phyloP scores from a whole-genome alignment of 1,284 basidiomycete species.

The Melanopsichium pennsylvanicum region DNA sequence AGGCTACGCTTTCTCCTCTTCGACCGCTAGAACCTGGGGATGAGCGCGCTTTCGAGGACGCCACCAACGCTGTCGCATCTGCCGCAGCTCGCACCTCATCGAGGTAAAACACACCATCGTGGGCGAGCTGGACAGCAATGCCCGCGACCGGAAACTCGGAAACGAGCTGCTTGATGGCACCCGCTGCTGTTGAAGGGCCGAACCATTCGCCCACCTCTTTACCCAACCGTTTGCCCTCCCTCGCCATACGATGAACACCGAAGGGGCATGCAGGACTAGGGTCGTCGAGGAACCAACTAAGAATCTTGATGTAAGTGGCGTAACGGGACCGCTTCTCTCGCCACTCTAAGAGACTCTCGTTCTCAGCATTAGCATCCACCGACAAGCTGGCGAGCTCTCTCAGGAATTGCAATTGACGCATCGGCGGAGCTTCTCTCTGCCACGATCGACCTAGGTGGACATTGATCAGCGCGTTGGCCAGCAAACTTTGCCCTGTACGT shows the following conservation, averaged over 20 bases:
- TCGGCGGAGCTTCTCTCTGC: constrained; percentile 33
- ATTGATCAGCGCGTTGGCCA: constrained; percentile 86
- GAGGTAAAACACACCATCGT: constrained; percentile 82
- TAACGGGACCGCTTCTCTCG: constrained; percentile 27
- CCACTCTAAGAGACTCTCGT: constrained; percentile 12
- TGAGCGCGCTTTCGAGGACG: constrained; percentile 8
- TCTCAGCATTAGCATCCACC: constrained; percentile 13
- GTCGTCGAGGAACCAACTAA: constrained; percentile 94
- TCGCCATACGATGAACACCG: constrained; percentile 93
- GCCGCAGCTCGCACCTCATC: constrained; percentile 85
- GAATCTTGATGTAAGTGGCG: constrained; percentile 79
- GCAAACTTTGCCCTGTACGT: constrained; percentile 87
- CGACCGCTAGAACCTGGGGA: neutral
- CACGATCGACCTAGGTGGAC: constrained; percentile 75
- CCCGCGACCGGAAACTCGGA: constrained; percentile 78
- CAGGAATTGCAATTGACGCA: constrained; percentile 14
- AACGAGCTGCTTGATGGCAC: constrained; percentile 81
- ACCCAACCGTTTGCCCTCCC: constrained; percentile 91
- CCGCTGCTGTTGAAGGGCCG: constrained; percentile 93
- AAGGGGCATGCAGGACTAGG: constrained; percentile 89
- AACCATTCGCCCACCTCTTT: constrained; percentile 98
- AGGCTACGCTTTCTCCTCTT: constrained; percentile 64
- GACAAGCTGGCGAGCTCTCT: constrained; percentile 17
- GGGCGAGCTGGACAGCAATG: constrained; percentile 79
- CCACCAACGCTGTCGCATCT: constrained; percentile 20